Evolutionary conservation across 192 early-diverging fungal genomes (phyloP), one percentile per base, ranked within the genome.

Genomic region (Coemansia sp.): DNA sequence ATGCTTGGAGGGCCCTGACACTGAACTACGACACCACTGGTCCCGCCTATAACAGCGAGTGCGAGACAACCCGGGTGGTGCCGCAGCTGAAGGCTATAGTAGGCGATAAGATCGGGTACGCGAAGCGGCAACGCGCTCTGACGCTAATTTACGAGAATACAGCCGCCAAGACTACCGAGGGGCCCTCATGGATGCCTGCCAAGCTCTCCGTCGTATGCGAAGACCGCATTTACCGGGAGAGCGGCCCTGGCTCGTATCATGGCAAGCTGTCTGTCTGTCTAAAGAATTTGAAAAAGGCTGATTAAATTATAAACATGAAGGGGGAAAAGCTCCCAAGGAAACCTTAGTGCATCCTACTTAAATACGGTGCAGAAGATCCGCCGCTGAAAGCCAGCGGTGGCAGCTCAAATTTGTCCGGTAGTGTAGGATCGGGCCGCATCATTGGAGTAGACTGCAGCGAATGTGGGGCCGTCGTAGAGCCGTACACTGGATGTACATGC

Each of bases 401-500:
- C 43, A 71, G 59, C 38, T 71, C 70, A 56, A 71, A 65, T 21
- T 57, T 64, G 8, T 71, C 69, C 10, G 31, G 33, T 5, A 45
- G 35, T 24, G 50, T 37, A 5, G 43, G 61, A 8, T 73, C 70
- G 40, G 77, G 77, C 9, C 68, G 77, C 57, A 79, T 79, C 42
- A 74, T 48, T 53, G 77, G 77, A 5, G 77, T 79, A 48, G 60
- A 62, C 39, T 79, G 77, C 57, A 79, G 56, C 5, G 77, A 74
- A 14, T 72, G 75, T 0, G 65, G 57, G 6, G 11, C 65, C 20
- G 55, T 28, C 34, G 34, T 55, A 16, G 51, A 55, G 51, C 51
- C 51, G 16, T 53, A 53, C 37, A 34, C 33, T n/a, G 24, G 51
- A 23, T 68, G 71, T 45, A 38, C 10, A 28, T 67, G 35, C 31